A percentile compares a stretch with the other conserved stretches of the same genome.
Evolutionary conservation across 2,329 filamentous ascomycete genomes (phyloP).

Genomic region (Fusarium sp.): DNA sequence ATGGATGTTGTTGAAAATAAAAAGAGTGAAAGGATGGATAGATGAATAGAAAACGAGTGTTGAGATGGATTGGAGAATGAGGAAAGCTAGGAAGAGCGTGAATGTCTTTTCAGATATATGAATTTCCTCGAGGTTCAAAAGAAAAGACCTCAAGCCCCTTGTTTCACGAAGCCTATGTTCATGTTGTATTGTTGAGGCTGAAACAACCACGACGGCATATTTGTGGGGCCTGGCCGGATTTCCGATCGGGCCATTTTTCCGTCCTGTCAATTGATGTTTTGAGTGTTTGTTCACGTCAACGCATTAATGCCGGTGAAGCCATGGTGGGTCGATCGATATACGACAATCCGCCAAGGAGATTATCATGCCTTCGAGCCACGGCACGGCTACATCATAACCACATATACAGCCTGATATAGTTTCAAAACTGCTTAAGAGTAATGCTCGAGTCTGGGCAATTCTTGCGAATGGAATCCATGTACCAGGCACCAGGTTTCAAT

Average conservation of each 20-base stretch:
- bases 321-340: constrained; percentile 19
- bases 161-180: constrained; percentile 21
- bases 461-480: not conserved
- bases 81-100: not conserved
- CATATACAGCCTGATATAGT: no score
- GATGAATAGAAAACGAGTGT: constrained; percentile 26
- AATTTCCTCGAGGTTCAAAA: not conserved
- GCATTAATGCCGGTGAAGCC: constrained; percentile 6
- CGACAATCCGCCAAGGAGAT: constrained; percentile 4
- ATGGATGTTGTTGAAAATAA: constrained; percentile 23
- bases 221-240: constrained; percentile 20
- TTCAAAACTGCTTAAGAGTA: not conserved
- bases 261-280: constrained; percentile 35
- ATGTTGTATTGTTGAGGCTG: constrained; percentile 35
- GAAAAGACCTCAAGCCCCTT: not conserved
- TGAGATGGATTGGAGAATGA: constrained; percentile 4
- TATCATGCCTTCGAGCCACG: constrained; percentile 10
- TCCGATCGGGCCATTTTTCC: constrained; percentile 42
- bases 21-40: constrained; percentile 40
- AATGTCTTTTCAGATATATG: constrained; percentile 8
- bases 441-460: not conserved
- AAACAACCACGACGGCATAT: constrained; percentile 33
- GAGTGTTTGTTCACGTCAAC: constrained; percentile 10
- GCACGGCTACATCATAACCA: no score
- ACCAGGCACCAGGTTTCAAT: not conserved